A percentile compares a stretch with the other conserved stretches of the same genome.
Evolutionary conservation across 176 grass and related monocot genomes (phyloP).

Genomic region (Juncus effusus): DNA sequence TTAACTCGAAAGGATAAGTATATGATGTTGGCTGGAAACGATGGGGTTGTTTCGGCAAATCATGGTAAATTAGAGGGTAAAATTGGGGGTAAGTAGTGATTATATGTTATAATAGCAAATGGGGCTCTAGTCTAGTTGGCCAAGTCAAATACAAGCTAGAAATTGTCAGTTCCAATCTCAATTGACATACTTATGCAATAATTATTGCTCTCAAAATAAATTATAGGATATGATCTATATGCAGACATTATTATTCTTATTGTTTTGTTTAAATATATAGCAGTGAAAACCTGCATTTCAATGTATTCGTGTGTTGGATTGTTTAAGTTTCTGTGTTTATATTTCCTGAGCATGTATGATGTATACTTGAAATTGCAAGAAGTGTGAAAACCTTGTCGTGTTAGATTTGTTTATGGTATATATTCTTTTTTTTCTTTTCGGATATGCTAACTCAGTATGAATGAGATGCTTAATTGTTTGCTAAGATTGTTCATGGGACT

Average conservation of each 20-base stretch:
- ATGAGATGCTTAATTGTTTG: slow-evolving; percentile 7
- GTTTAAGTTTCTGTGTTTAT: not conserved
- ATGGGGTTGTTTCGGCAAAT: slow-evolving; percentile 52
- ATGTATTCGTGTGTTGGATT: too few relatives aligned
- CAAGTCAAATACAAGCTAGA: not conserved
- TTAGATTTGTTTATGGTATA: too few relatives aligned
- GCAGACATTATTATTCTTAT: not conserved
- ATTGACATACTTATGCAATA: too few relatives aligned
- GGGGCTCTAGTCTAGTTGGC: not conserved
- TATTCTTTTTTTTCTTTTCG: too few relatives aligned
- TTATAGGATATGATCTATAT: not conserved
- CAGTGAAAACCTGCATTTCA: not conserved
- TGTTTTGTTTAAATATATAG: not conserved
- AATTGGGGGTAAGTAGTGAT: slow-evolving; percentile 28
- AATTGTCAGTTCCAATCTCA: not conserved
- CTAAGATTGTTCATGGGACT: not conserved
- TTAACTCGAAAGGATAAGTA: slow-evolving; percentile 80
- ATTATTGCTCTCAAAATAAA: too few relatives aligned
- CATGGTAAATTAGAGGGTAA: slow-evolving; percentile 17
- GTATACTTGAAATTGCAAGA: too few relatives aligned
- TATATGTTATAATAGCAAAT: not conserved
- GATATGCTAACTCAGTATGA: not conserved
- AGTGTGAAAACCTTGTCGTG: too few relatives aligned
- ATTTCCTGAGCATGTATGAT: not conserved
- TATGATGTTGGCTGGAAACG: slow-evolving; percentile 80